Base-by-base conservation (phyloP, 306 rosid genomes). In the Mucuna pruriens region DNA sequence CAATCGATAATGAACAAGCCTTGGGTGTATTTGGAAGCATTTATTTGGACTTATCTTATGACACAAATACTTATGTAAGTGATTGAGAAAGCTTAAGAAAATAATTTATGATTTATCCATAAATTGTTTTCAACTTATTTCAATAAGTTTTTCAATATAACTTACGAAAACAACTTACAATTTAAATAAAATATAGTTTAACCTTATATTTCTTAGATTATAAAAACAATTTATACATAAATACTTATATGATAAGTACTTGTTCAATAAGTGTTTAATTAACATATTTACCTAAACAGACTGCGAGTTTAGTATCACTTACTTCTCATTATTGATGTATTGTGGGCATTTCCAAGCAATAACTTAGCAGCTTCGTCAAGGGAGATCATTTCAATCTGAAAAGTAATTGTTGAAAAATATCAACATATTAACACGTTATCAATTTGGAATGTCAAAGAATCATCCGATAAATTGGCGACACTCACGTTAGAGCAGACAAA, bases 331-430 rank as follows among this genome's bases (percentile, higher is more conserved):
- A 85, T 48, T 7, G 97, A 78, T 45, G 85, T 10, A 64, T 81
- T 85, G 31, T 87, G 83, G 6, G 79, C 86, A 85, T 92, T 89
- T 20, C 95, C 95, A 6, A 92, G 95, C 89, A 94, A 79, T 75
- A 89, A 80, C 48, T 60, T 88, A 38, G 95, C 97, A 70, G 95
- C 97, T 38, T 92, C 95, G 7, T 94, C 98, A 39, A 90, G 94
- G 68, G 98, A 88, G 71, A 94, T 88, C 82, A 88, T 11, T 52
- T 88, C 86, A 2, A 71, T 84, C 98, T 92, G 75, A 45, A 46
- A 33, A 71, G 19, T 3, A 64, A 67, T 67, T 26, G 54, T 25
- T 15, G 15, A 48, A 61, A 61, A 81, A 38, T 66, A 12, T 81
- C 51, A 78, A 80, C 72, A 23, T 11, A 26, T 7, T 22, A 25